Percentiles rank a stretch among this genome's conserved stretches.
Evolutionary conservation across 139 green algal species (phyloP).

Genomic region (Nannochloris sp.): DNA sequence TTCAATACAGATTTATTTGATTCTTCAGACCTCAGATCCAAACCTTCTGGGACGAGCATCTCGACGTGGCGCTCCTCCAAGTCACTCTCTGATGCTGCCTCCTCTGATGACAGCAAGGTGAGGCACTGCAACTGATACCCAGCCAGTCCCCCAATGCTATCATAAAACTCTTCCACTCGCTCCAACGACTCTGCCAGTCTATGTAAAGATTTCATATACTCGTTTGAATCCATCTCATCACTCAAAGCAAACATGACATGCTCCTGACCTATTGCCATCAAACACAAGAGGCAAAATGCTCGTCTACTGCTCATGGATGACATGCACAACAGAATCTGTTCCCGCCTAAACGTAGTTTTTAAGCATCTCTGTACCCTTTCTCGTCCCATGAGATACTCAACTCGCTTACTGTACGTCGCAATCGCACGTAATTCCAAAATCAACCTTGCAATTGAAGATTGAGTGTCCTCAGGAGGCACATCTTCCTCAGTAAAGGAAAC

Average conservation of each 20-base stretch:
- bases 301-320: slow-evolving; percentile 18
- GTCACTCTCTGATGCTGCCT: background rate
- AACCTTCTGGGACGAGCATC: slow-evolving; percentile 53
- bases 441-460: too few relatives aligned
- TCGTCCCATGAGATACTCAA: too few relatives aligned
- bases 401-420: too few relatives aligned
- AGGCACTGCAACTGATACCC: slow-evolving; percentile 88
- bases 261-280: slow-evolving; percentile 41
- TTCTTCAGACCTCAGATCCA: slow-evolving; percentile 43
- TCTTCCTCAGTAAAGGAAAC: too few relatives aligned
- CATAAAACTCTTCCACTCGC: slow-evolving; percentile 81
- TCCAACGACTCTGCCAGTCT: slow-evolving; percentile 23
- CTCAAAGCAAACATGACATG: slow-evolving; percentile 36
- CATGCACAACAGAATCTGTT: background rate
- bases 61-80: background rate
- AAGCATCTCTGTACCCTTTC: too few relatives aligned
- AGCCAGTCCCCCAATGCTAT: slow-evolving; percentile 84
- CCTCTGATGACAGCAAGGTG: slow-evolving; percentile 47
- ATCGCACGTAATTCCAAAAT: too few relatives aligned
- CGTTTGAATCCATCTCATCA: background rate
- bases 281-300: slow-evolving; percentile 26
- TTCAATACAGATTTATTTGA: slow-evolving; percentile 25
- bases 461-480: too few relatives aligned
- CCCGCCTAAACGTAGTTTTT: background rate
- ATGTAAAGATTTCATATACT: slow-evolving; percentile 19